These are phyloP conservation scores for Escovopsis weberi DNA, from an alignment of 2,329 filamentous ascomycete species.

Conservation along the genomic window DNA sequence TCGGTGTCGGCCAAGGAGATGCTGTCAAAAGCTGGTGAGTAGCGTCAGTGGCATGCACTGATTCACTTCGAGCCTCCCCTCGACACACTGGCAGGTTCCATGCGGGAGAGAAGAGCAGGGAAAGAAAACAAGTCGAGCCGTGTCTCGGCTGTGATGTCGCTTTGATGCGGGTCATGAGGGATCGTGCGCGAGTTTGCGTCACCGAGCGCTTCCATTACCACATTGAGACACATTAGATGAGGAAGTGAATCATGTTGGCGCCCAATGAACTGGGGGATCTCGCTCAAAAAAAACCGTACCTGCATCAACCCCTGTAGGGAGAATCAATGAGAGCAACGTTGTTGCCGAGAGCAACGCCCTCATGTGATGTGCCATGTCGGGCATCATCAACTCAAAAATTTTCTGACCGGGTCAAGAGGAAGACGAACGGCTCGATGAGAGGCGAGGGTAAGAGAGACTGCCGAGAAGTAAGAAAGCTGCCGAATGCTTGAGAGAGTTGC, in stretches of 20 bases:
- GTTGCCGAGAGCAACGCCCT: constrained; percentile 8
- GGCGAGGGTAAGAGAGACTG: too few relatives aligned
- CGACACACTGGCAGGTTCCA: not conserved
- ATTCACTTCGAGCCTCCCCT: too few relatives aligned
- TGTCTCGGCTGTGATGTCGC: not conserved
- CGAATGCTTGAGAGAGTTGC: too few relatives aligned
- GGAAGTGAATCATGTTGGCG: not conserved
- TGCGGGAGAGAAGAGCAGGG: not conserved
- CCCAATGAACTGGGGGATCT: not conserved
- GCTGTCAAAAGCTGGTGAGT: not conserved
- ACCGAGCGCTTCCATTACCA: too few relatives aligned
- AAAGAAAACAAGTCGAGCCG: not conserved
- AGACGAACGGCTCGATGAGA: too few relatives aligned
- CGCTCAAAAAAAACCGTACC: constrained; percentile 4
- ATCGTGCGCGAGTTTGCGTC: too few relatives aligned
- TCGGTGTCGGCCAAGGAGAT: too few relatives aligned
- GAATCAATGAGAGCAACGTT: constrained; percentile 1
- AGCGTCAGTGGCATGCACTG: not conserved
- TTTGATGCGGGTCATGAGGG: not conserved
- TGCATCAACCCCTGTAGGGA: constrained; percentile 5
- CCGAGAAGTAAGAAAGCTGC: too few relatives aligned
- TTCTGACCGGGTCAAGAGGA: too few relatives aligned
- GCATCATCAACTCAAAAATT: too few relatives aligned
- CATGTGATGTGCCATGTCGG: constrained; percentile 5
- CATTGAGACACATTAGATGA: not conserved